Conservation (phyloP, 768 basidiomycete species). For the Naematelia encephala region DNA sequence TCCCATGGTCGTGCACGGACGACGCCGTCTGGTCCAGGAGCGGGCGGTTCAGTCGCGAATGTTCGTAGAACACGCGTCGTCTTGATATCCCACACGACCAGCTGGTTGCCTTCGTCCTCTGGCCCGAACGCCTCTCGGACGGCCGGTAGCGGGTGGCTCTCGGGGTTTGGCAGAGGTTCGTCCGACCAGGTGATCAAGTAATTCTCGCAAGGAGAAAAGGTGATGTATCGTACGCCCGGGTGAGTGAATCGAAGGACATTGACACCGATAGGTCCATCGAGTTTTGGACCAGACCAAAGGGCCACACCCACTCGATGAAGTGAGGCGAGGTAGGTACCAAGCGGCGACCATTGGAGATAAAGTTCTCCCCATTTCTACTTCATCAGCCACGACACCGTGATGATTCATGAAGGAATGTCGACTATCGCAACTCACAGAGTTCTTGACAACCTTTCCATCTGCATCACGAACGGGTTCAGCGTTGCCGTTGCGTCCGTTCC, state of each 20-base stretch:
- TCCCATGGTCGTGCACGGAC: conserved; percentile 68
- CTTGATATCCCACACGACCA: conserved; percentile 98
- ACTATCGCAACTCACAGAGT: conserved; percentile 53
- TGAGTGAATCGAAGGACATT: conserved; percentile 85
- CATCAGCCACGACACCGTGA: conserved; percentile 2
- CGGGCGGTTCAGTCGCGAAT: conserved; percentile 61
- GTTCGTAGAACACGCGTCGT: conserved; percentile 87
- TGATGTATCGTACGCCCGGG: conserved; percentile 88
- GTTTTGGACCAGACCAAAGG: conserved; percentile 75
- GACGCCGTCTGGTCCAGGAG: conserved; percentile 12
- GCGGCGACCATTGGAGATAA: conserved; percentile 94
- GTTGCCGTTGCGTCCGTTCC: conserved; percentile 78
- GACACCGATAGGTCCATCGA: conserved; percentile 47
- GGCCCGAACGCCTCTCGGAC: conserved; percentile 49
- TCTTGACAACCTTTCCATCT: conserved; percentile 55
- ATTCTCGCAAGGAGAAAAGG: conserved; percentile 94
- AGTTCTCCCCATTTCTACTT: conserved; percentile 93
- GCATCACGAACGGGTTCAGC: conserved; percentile 41
- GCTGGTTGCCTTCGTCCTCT: conserved; percentile 94
- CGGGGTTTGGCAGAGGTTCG: conserved; percentile 81
- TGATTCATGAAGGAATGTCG: background rate
- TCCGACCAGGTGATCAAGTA: conserved; percentile 98
- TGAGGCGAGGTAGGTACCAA: conserved; percentile 90
- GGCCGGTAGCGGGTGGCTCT: conserved; percentile 69
- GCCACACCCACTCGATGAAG: conserved; percentile 93